Percentiles rank a stretch among this genome's conserved stretches.
Conservation (phyloP, 805 yeast genomes). For the Hanseniaspora singularis region DNA sequence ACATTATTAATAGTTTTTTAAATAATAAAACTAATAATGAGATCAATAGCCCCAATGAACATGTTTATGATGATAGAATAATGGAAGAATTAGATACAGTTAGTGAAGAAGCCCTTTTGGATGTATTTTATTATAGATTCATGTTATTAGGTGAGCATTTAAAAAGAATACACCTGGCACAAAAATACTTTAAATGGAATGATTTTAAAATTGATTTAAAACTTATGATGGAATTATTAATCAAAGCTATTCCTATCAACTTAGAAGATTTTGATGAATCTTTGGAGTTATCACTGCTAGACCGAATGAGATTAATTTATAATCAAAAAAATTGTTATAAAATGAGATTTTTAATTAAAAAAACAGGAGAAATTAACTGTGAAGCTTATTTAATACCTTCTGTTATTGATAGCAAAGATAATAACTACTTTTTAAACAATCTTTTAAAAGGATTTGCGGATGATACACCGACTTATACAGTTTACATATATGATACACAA, state of each 20-base stretch:
- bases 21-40: background rate
- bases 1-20: slow-evolving; percentile 19
- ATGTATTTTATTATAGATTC: slow-evolving; percentile 31
- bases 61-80: slow-evolving; percentile 11
- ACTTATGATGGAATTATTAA: slow-evolving; percentile 34
- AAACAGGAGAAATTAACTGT: slow-evolving; percentile 29
- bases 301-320: slow-evolving; percentile 19
- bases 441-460: slow-evolving; percentile 23
- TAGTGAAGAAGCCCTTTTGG: slow-evolving; percentile 15
- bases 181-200: slow-evolving; percentile 41
- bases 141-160: slow-evolving; percentile 55
- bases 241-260: slow-evolving; percentile 26
- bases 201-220: slow-evolving; percentile 34
- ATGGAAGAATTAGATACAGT: background rate
- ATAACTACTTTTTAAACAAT: slow-evolving; percentile 25
- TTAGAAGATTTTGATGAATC: slow-evolving; percentile 2
- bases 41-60: background rate
- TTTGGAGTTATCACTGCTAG: slow-evolving; percentile 10
- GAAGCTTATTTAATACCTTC: slow-evolving; percentile 29
- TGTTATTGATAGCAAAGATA: background rate
- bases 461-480: slow-evolving; percentile 37
- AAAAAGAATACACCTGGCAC: slow-evolving; percentile 43
- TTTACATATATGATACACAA: slow-evolving; percentile 47
- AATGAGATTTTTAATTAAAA: slow-evolving; percentile 36
- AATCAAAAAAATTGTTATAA: slow-evolving; percentile 33